Conservation (phyloP, 2,329 filamentous ascomycete genomes). For the Cladorrhinum sp. region DNA sequence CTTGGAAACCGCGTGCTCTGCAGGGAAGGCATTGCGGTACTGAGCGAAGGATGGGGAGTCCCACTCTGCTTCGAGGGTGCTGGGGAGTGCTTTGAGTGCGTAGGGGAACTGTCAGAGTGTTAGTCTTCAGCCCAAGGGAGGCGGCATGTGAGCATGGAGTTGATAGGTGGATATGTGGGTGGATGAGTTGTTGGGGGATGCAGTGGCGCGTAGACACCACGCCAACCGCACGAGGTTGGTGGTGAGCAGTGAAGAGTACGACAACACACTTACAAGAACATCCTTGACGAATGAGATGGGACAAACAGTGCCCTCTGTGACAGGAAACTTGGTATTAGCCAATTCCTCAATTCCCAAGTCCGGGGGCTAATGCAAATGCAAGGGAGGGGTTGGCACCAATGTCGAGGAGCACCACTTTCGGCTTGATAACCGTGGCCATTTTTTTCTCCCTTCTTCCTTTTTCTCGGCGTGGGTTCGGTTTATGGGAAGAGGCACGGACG, state of each 20-base stretch:
- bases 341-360: conserved; percentile 29
- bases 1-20: conserved; percentile 57
- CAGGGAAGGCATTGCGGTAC: conserved; percentile 70
- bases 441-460: conserved; percentile 5
- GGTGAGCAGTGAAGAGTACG: conserved; percentile 8
- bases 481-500: neutral
- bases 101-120: conserved; percentile 65
- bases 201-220: conserved; percentile 11
- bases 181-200: neutral
- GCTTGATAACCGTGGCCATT: conserved; percentile 40
- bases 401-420: conserved; percentile 49
- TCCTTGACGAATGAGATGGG: conserved; percentile 83
- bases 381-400: conserved; percentile 45
- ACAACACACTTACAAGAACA: conserved; percentile 62
- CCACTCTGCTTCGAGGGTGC: conserved; percentile 65
- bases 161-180: neutral
- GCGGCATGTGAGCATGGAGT: neutral
- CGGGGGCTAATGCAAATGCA: conserved; percentile 24
- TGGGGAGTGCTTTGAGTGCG: conserved; percentile 63
- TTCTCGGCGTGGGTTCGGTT: conserved; percentile 9
- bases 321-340: conserved; percentile 36
- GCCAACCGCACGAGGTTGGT: conserved; percentile 5
- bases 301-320: conserved; percentile 74
- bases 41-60: conserved; percentile 58
- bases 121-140: neutral